A percentile compares a stretch with the other conserved stretches of the same genome.
Conservation (phyloP, 306 rosid genomes). For the Sphenostylis stenocarpa region DNA sequence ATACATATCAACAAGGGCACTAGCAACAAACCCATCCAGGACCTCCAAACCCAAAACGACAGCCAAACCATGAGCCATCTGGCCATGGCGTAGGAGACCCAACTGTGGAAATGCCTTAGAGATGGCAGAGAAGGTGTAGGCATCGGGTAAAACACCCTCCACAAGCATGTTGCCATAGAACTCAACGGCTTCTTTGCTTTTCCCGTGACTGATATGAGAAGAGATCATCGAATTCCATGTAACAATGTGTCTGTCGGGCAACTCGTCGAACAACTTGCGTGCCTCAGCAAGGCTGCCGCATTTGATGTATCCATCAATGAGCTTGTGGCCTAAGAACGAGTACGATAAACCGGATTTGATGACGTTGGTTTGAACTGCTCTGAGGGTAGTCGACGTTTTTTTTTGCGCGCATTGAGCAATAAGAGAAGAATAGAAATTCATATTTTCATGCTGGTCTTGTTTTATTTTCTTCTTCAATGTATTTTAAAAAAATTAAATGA, state of each 20-base stretch:
- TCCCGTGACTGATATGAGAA: constrained; percentile 38
- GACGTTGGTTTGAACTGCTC: constrained; percentile 45
- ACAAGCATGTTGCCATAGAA: constrained; percentile 49
- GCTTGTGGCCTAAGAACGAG: constrained; percentile 46
- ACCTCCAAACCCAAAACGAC: constrained; percentile 69
- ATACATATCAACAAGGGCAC: constrained; percentile 67
- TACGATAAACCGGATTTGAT: constrained; percentile 42
- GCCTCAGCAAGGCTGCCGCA: constrained; percentile 51
- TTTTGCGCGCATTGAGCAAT: constrained; percentile 40
- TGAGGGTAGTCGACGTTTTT: constrained; percentile 41
- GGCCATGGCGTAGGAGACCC: constrained; percentile 42
- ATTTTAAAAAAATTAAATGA: neutral
- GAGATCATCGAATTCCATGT: constrained; percentile 67
- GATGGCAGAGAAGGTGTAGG: constrained; percentile 58
- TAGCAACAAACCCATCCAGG: constrained; percentile 57
- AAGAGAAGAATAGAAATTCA: constrained; percentile 48
- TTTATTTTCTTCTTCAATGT: neutral
- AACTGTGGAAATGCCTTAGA: constrained; percentile 60
- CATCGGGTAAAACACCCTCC: constrained; percentile 64
- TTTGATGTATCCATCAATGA: constrained; percentile 53
- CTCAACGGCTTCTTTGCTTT: constrained; percentile 51
- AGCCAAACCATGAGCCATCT: constrained; percentile 63
- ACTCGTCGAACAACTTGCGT: constrained; percentile 60
- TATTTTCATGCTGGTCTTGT: constrained; percentile 13
- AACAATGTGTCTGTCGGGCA: constrained; percentile 52